phyloP scores from a whole-genome alignment of 2,329 filamentous ascomycete genomes.

The Talaromyces sp. region DNA sequence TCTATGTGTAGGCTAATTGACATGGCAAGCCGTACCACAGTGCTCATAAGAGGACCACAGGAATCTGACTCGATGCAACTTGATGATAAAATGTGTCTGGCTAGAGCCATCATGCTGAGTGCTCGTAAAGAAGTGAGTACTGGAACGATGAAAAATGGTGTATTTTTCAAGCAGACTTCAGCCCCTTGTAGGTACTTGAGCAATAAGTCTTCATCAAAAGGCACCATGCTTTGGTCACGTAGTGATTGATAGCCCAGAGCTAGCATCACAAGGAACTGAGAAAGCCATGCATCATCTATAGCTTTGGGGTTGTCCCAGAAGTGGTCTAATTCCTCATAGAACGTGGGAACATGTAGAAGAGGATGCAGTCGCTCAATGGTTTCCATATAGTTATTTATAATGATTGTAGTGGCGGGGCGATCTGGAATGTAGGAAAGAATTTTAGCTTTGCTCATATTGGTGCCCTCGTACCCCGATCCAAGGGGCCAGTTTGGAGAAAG shows the following conservation, averaged over 20 bases:
- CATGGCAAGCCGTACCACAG: slow-evolving; percentile 50
- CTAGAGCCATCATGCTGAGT: slow-evolving; percentile 17
- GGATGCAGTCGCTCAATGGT: slow-evolving; percentile 11
- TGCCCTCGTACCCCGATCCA: slow-evolving; percentile 8
- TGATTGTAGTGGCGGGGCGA: neutral
- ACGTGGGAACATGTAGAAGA: slow-evolving; percentile 37
- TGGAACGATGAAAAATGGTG: slow-evolving; percentile 13
- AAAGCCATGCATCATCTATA: slow-evolving; percentile 16
- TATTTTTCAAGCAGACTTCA: slow-evolving; percentile 16
- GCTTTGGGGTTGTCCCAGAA: slow-evolving; percentile 25
- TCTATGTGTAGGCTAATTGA: slow-evolving; percentile 50
- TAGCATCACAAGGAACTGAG: slow-evolving; percentile 16
- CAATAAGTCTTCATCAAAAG: slow-evolving; percentile 6
- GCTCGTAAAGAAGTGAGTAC: slow-evolving; percentile 16
- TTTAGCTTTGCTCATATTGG: slow-evolving; percentile 6
- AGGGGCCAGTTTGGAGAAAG: slow-evolving; percentile 12
- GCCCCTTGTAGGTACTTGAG: slow-evolving; percentile 13
- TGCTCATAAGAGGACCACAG: slow-evolving; percentile 20
- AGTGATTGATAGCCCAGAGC: slow-evolving; percentile 14
- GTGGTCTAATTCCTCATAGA: slow-evolving; percentile 32
- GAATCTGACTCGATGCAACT: slow-evolving; percentile 17
- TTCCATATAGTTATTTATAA: slow-evolving; percentile 10
- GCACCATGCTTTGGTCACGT: neutral
- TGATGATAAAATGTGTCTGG: slow-evolving; percentile 14
- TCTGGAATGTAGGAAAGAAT: slow-evolving; percentile 10